phyloP scores from a whole-genome alignment of 352 stramenopile genomes.

The Phytophthora fragariaefolia region DNA sequence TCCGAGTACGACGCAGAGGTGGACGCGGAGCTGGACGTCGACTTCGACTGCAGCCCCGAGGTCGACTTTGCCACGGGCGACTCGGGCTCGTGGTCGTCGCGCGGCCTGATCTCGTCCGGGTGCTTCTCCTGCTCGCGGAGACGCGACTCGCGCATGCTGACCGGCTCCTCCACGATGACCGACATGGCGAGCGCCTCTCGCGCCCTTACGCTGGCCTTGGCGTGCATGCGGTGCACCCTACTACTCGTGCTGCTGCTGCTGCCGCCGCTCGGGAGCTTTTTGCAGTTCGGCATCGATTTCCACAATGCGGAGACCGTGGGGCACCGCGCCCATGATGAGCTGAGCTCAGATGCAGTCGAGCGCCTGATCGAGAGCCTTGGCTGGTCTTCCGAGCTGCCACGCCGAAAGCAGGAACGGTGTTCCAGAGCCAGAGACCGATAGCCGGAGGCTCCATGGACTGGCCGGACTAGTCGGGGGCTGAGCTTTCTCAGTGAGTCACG shows the following conservation, averaged over 20 bases:
- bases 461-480: slow-evolving; percentile 8
- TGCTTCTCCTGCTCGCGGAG: slow-evolving; percentile 29
- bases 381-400: slow-evolving; percentile 30
- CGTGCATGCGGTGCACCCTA: slow-evolving; percentile 16
- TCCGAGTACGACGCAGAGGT: slow-evolving; percentile 6
- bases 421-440: slow-evolving; percentile 28
- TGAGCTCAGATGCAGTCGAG: slow-evolving; percentile 13
- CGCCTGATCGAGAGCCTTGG: slow-evolving; percentile 18
- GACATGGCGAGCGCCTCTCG: slow-evolving; percentile 35
- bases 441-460: slow-evolving; percentile 15
- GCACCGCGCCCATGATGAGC: not conserved
- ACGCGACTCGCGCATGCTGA: slow-evolving; percentile 32
- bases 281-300: slow-evolving; percentile 41
- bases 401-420: slow-evolving; percentile 25
- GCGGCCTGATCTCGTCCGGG: slow-evolving; percentile 29
- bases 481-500: slow-evolving; percentile 19
- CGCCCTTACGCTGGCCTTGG: slow-evolving; percentile 7
- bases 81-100: slow-evolving; percentile 5
- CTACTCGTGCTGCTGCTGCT: slow-evolving; percentile 12
- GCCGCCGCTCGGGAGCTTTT: slow-evolving; percentile 12
- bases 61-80: slow-evolving; percentile 6
- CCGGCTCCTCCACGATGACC: slow-evolving; percentile 39
- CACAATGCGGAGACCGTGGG: slow-evolving; percentile 22
- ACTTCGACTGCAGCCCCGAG: slow-evolving; percentile 3
- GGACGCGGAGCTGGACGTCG: slow-evolving; percentile 21